Base-by-base conservation (phyloP, 1,139 yeast genomes). In the Suhomyces kunorum region DNA sequence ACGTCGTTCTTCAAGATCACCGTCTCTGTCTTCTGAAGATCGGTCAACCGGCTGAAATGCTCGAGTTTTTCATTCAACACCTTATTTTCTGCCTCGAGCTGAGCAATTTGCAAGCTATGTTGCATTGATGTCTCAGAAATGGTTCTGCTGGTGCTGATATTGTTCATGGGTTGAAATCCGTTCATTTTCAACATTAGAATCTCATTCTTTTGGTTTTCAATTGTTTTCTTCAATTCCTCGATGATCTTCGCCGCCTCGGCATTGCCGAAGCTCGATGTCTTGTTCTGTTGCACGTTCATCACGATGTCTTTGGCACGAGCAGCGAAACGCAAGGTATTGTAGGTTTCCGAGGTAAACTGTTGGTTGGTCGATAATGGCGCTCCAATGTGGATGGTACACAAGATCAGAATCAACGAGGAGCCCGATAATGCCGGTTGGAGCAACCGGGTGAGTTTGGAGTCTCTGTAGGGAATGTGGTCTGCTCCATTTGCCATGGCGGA, bases 361-460 rank as follows among this genome's bases (percentile, higher is more conserved):
- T 71, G 71, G 42, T 57, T 67, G 8, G 46, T 39, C 8, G 55
- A 50, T 22, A 43, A 48, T 9, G 48, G 47, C 5, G 71, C 58
- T 2, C 83, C 80, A 46, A 86, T 68, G 54, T 83, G 85, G 16
- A 90, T 81, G 0, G 98, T 90, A 59, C 98, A 92, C 31, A 92
- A 71, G 11, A 92, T 85, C 48, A 88, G 81, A n/a, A 90, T 88
- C 34, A 89, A 73, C 4, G 96, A 83, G 23, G 83, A 77, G 1
- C 98, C 98, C 17, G 95, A 85, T 32, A 92, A 71, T 1, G 97
- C 95, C 1, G 96, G 96, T 59, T 92, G 97, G 42, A 92, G 66
- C 28, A 90, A 65, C 43, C 98, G 69, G 0, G 98, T 90, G 41
- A 90, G 74, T 56, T 90, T 90, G 2, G 96, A 88, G 58, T 90